Evolutionary conservation across 202 grass and related monocot species (phyloP).

Genomic region (Panicum virgatum): DNA sequence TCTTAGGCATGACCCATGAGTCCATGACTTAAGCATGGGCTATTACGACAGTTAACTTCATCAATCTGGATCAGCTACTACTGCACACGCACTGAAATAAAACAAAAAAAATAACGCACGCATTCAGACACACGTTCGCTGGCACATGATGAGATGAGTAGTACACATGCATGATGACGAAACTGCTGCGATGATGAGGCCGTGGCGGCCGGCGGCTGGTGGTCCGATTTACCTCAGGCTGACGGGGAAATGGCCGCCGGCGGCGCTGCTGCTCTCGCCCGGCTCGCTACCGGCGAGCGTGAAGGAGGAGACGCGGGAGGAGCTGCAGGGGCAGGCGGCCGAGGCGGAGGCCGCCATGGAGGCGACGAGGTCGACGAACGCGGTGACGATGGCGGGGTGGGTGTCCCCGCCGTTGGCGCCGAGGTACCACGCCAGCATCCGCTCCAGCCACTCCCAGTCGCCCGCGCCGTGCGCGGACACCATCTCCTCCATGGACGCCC

Average conservation of each 20-base stretch:
- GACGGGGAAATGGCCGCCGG: slow-evolving; percentile 16
- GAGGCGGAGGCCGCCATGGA: slow-evolving; percentile 6
- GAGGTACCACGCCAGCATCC: slow-evolving; percentile 67
- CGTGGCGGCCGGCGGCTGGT: background rate
- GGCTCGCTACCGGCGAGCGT: slow-evolving; percentile 29
- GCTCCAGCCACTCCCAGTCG: slow-evolving; percentile 71
- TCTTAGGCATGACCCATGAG: background rate
- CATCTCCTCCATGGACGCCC: slow-evolving; percentile 69
- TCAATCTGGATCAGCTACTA: slow-evolving; percentile 1
- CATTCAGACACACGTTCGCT: background rate
- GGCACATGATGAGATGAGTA: background rate
- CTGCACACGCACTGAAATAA: background rate
- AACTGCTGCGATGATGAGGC: background rate
- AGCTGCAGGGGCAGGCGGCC: background rate
- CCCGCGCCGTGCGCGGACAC: slow-evolving; percentile 44
- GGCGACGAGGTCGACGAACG: slow-evolving; percentile 64
- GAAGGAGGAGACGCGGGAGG: slow-evolving; percentile 41
- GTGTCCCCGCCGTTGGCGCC: slow-evolving; percentile 54
- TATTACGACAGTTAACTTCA: background rate
- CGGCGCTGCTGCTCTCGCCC: slow-evolving; percentile 24
- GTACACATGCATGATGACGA: background rate
- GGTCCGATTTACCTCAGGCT: slow-evolving; percentile 27
- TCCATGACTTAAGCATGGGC: background rate
- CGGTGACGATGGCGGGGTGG: slow-evolving; percentile 53
- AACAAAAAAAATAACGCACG: background rate